Evolutionary conservation across 2,329 filamentous ascomycete species (phyloP), one percentile per base, ranked within the genome.

Genomic region (Dothidotthia symphoricarpi): DNA sequence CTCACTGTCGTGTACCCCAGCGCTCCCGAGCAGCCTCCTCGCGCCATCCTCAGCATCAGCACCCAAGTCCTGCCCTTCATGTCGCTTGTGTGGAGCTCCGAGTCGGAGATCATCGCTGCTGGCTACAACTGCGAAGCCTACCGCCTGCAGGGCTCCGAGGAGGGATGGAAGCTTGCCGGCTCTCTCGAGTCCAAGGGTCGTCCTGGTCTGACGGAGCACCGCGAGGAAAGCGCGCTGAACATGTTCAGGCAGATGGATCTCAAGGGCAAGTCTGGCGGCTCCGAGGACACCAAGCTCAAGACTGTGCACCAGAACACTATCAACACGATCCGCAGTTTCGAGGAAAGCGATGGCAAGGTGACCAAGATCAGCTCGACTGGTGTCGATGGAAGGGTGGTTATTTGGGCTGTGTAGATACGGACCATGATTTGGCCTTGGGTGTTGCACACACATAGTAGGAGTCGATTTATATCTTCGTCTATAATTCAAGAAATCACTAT

Each of bases 181-280:
- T 85, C 87, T 3, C 73, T 97, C 45, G 90, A 96, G 71, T 74
- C 75, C 32, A 89, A 90, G 70, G 64, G 79, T 33, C 72, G 77
- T 4, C 74, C 77, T 17, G 83, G 79, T 28, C 66, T 75, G 38
- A 72, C 69, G 2, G 82, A 77, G 41, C 78, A 80, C 38, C 78
- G 85, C 22, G 93, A 97, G 69, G 93, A 97, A 67, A 93, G 86
- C 50, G 93, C 93, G 16, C 74, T 96, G 66, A 95, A 97, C 70
- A 95, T 97, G 88, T 98, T 98, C 74, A 82, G 83, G 59, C 90
- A 96, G 74, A 97, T 98, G 93, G 93, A 98, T 69, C 77, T 98
- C 51, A 95, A 93, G 77, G 93, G 93, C 47, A 95, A 95, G 71
- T 43, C 36, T 24, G 49, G 49, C 34, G 74, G 77, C 39, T 88